A percentile compares a stretch with the other conserved stretches of the same genome.
Conservation (phyloP, 2,329 filamentous ascomycete genomes). For the Microcyclospora tardicrescens region DNA sequence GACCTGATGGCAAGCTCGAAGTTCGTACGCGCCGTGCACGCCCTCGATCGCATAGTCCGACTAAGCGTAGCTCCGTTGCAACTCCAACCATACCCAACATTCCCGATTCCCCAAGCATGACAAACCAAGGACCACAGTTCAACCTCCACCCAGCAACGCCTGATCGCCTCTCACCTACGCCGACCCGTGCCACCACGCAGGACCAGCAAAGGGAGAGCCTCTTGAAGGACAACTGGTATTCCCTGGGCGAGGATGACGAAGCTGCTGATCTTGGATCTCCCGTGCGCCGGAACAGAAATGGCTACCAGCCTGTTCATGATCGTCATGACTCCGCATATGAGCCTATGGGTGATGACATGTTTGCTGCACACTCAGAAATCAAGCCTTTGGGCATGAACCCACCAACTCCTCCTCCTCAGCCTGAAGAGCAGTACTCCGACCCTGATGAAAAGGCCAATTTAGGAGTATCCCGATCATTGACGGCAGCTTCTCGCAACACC, state of each 20-base stretch:
- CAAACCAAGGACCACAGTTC: no score
- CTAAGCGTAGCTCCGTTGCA: background rate
- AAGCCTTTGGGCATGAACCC: slow-evolving; percentile 37
- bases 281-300: no score
- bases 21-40: slow-evolving; percentile 3
- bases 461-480: slow-evolving; percentile 15
- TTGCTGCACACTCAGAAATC: no score
- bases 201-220: slow-evolving; percentile 23
- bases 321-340: no score
- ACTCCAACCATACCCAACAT: background rate
- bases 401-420: slow-evolving; percentile 25
- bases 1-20: slow-evolving; percentile 5
- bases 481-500: slow-evolving; percentile 16
- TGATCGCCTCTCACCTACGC: slow-evolving; percentile 3
- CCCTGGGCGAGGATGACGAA: slow-evolving; percentile 19
- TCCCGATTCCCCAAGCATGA: background rate
- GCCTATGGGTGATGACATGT: no score
- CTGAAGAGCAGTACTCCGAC: slow-evolving; percentile 6
- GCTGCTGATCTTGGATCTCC: slow-evolving; percentile 14
- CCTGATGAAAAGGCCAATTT: slow-evolving; percentile 6
- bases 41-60: background rate
- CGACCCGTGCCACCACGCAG: slow-evolving; percentile 9
- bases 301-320: no score
- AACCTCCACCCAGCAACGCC: slow-evolving; percentile 4
- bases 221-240: slow-evolving; percentile 37